Conservation (phyloP, 2,329 filamentous ascomycete species). For the Alternaria sp. region DNA sequence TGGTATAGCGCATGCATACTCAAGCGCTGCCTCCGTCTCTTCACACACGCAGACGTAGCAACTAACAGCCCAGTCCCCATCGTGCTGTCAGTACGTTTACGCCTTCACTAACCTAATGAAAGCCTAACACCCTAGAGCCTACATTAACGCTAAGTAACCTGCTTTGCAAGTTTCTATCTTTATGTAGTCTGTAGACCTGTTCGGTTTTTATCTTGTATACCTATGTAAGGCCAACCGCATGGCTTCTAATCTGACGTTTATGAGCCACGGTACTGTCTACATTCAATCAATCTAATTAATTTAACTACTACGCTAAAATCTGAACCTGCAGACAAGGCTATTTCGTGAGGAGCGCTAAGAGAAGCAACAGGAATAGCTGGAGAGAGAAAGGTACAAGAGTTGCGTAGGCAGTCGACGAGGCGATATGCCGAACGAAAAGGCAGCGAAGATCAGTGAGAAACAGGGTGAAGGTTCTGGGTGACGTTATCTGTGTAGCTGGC, state of each 20-base stretch:
- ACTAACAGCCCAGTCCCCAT: neutral
- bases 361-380: neutral
- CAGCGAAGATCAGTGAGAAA: neutral
- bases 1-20: neutral
- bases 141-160: neutral
- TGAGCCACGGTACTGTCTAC: neutral
- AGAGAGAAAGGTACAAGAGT: neutral
- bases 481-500: neutral
- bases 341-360: neutral
- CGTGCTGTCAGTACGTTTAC: neutral
- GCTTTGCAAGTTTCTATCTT: neutral
- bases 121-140: neutral
- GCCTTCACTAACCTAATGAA: neutral
- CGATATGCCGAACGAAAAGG: neutral
- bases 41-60: neutral
- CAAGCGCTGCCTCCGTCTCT: neutral
- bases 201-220: neutral
- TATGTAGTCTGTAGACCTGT: neutral
- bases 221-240: neutral
- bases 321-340: neutral
- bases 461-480: neutral
- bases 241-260: neutral
- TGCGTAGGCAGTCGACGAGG: neutral
- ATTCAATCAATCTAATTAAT: neutral
- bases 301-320: neutral